Evolutionary conservation across 352 stramenopile genomes (phyloP), one percentile per base, ranked within the genome.

Genomic region (Globisporangium nunn): DNA sequence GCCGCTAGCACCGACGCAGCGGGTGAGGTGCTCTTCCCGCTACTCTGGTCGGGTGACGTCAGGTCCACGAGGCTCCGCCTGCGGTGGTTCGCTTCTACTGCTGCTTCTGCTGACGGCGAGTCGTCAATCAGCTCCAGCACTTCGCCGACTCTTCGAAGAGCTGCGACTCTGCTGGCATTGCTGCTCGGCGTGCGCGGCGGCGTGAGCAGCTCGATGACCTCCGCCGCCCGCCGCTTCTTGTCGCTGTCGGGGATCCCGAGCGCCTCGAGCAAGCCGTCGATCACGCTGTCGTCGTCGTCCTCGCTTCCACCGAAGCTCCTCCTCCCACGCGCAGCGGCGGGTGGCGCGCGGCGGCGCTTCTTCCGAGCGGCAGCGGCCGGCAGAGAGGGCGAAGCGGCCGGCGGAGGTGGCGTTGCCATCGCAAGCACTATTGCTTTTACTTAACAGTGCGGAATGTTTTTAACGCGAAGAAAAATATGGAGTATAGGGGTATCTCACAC

Each of bases 131-230:
- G 52, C 29, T 23, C 33, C 10, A 50, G 30, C 60, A n/a, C 57
- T 59, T 43, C 28, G 43, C 6, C 8, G 3, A 28, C 23, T 44
- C 10, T 2, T 12, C 17, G 49, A 15, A 37, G 23, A 6, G 30
- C 15, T 15, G 12, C 8, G 30, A 4, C 14, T 30, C 28, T 7
- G 49, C 23, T 23, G 23, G 23, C 23, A 23, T 23, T 17, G 15
- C 30, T 17, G 0, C 17, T 28, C 5, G 30, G 2, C 17, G 23
- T 30, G 12, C 58, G 67, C 8, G 72, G 71, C 14, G 72, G 72
- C 15, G 72, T 74, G 10, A 73, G 63, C 30, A 82, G 66, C 52
- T 82, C 70, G 37, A 82, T 82, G 17, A 82, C 62, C 40, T 75
- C 56, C 5, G 49, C 23, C 0, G 23, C 18, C 4, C 56, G 28